A percentile compares a stretch with the other conserved stretches of the same genome.
phyloP scores from a whole-genome alignment of 148 eudicot species.

The Cornus suecica region DNA sequence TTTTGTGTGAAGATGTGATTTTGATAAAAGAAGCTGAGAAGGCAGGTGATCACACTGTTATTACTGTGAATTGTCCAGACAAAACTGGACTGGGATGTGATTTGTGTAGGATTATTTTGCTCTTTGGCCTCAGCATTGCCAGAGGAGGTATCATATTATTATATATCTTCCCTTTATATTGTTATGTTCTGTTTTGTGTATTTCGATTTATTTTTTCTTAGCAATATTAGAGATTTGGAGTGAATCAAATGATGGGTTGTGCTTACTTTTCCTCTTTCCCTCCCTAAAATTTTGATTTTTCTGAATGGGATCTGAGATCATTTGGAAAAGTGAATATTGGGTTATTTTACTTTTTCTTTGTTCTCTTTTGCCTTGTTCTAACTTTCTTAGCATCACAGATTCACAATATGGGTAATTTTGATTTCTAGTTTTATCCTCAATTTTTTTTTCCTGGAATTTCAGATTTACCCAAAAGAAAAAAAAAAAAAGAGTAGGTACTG shows the following conservation, averaged over 20 bases:
- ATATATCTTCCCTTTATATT: not conserved
- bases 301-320: constrained; percentile 8
- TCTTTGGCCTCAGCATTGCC: constrained; percentile 29
- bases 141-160: constrained; percentile 22
- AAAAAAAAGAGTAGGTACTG: no score
- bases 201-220: not conserved
- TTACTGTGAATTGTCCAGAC: constrained; percentile 31
- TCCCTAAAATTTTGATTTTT: not conserved
- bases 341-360: not conserved
- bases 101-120: constrained; percentile 28
- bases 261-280: not conserved
- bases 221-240: not conserved
- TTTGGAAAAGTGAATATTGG: not conserved
- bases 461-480: no score
- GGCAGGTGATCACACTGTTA: constrained; percentile 19
- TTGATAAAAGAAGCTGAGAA: constrained; percentile 26
- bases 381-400: not conserved
- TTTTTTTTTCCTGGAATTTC: not conserved
- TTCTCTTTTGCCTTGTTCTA: not conserved
- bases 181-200: not conserved
- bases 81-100: constrained; percentile 31
- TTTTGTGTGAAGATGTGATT: constrained; percentile 21
- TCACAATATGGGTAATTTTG: not conserved
- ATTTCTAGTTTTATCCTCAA: not conserved
- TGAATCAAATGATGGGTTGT: not conserved